phyloP scores from a whole-genome alignment of 331 rosid species.

The Malus hybrid region DNA sequence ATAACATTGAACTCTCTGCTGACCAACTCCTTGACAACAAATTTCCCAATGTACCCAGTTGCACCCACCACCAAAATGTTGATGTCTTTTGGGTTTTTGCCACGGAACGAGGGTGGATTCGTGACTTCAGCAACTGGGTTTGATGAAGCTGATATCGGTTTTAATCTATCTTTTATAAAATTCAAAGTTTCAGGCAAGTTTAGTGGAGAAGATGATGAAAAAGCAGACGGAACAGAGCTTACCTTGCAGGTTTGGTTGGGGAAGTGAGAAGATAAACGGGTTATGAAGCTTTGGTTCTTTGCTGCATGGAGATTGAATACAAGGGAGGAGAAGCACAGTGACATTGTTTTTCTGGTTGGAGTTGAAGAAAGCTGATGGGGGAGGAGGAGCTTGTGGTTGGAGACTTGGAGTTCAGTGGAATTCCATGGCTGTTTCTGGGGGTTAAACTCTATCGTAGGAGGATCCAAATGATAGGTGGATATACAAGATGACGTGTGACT shows the following conservation, averaged over 20 bases:
- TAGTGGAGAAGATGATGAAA: conserved; percentile 9
- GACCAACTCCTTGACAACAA: conserved; percentile 70
- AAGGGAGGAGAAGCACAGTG: conserved; percentile 45
- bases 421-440: conserved; percentile 6
- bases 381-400: background rate
- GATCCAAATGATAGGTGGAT: conserved; percentile 43
- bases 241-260: conserved; percentile 30
- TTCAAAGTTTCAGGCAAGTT: conserved; percentile 24
- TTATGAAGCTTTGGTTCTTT: conserved; percentile 20
- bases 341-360: conserved; percentile 25
- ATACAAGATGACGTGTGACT: conserved; percentile 12
- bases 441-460: background rate
- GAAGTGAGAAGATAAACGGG: conserved; percentile 35
- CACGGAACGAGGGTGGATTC: conserved; percentile 39
- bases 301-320: conserved; percentile 37
- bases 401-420: background rate
- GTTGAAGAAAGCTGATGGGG: background rate
- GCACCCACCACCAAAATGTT: conserved; percentile 74
- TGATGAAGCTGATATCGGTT: conserved; percentile 39
- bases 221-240: conserved; percentile 30
- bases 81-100: conserved; percentile 56
- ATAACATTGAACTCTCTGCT: conserved; percentile 70
- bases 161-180: conserved; percentile 21
- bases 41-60: conserved; percentile 87
- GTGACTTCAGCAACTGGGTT: conserved; percentile 26